These are phyloP conservation scores for Trichoderma sp. DNA, from an alignment of 2,329 filamentous ascomycete genomes.

Conservation along the genomic window DNA sequence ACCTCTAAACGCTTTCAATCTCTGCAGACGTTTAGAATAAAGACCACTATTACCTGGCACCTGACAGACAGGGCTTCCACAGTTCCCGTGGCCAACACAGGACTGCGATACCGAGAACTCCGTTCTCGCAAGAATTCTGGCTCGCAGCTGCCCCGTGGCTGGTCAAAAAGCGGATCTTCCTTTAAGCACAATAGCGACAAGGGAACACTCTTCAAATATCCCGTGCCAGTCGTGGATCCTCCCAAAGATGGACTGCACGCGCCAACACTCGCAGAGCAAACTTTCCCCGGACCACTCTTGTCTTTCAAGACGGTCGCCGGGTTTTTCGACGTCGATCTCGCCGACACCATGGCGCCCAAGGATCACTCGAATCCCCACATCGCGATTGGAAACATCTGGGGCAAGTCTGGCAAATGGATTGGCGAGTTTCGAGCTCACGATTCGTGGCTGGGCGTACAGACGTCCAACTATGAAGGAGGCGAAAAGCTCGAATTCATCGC, in stretches of 20 bases:
- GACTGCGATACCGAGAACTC: conserved; percentile 44
- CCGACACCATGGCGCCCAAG: conserved; percentile 40
- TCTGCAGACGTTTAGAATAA: conserved; percentile 43
- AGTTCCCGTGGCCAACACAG: conserved; percentile 41
- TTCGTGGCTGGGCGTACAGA: conserved; percentile 48
- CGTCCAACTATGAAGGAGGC: conserved; percentile 49
- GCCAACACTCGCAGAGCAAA: conserved; percentile 35
- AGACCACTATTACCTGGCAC: conserved; percentile 42
- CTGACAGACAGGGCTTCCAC: conserved; percentile 44
- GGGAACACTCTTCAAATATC: conserved; percentile 45
- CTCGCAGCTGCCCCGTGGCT: conserved; percentile 42
- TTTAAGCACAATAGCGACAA: conserved; percentile 46
- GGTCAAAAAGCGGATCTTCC: conserved; percentile 41
- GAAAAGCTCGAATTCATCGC: conserved; percentile 49
- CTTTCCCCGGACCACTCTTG: conserved; percentile 43
- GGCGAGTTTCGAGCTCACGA: conserved; percentile 49
- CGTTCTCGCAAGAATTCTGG: conserved; percentile 38
- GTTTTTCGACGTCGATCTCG: conserved; percentile 46
- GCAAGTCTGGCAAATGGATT: conserved; percentile 41
- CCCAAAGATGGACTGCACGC: conserved; percentile 36
- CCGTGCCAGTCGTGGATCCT: conserved; percentile 43
- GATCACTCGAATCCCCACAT: conserved; percentile 43
- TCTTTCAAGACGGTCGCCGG: conserved; percentile 44
- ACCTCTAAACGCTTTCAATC: conserved; percentile 41
- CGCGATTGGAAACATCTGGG: conserved; percentile 47